Conservation (phyloP, 139 green algal species). For the Ettlia oleoabundans region DNA sequence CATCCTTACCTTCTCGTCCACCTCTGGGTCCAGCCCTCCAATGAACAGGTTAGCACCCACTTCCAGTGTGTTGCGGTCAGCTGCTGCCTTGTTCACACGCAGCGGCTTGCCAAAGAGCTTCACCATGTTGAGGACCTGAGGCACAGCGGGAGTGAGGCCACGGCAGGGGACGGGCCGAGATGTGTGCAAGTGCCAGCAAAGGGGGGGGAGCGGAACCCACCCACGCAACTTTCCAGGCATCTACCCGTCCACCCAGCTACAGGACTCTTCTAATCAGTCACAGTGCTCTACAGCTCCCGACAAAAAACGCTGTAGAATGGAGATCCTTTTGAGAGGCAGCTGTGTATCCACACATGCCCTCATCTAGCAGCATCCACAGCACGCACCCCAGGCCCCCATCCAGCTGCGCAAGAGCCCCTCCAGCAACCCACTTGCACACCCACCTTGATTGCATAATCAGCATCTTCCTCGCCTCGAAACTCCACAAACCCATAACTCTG, state of each 20-base stretch:
- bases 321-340: too few species aligned
- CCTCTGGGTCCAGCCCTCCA: conserved; percentile 95
- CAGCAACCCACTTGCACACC: not conserved
- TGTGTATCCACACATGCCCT: too few species aligned
- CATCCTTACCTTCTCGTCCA: conserved; percentile 97
- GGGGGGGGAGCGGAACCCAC: not conserved
- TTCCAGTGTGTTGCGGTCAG: conserved; percentile 85
- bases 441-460: conserved; percentile 94
- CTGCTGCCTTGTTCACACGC: conserved; percentile 91
- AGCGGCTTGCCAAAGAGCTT: conserved; percentile 95
- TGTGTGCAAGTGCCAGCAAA: not conserved
- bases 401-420: too few species aligned
- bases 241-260: too few species aligned
- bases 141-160: not conserved
- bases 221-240: too few species aligned
- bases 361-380: too few species aligned
- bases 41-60: conserved; percentile 99
- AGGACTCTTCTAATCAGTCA: too few species aligned
- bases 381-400: too few species aligned
- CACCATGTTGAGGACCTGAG: conserved; percentile 36
- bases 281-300: too few species aligned
- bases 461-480: conserved; percentile 91
- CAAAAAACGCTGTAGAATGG: too few species aligned
- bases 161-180: not conserved
- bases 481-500: conserved; percentile 99